Conservation (phyloP, 768 basidiomycete genomes). For the Podaxis carcinomalis region DNA sequence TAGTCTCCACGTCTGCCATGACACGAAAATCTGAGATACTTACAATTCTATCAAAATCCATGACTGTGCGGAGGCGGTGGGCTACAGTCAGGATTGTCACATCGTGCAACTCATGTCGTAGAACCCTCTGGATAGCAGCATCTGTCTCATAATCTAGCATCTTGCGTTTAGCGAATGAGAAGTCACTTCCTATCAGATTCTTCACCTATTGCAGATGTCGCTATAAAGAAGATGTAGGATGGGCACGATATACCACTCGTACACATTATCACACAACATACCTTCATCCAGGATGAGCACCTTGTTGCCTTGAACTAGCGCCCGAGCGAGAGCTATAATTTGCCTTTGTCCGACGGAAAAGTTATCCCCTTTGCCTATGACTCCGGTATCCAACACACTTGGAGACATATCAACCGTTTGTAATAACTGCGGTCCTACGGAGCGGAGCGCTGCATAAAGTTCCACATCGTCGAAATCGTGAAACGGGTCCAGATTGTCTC, state of each 20-base stretch:
- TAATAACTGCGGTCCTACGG: conserved; percentile 37
- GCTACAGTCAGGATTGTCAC: conserved; percentile 66
- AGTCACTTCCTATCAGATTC: not conserved
- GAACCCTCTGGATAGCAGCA: conserved; percentile 63
- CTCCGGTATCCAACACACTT: conserved; percentile 40
- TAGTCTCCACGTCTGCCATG: not conserved
- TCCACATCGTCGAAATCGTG: conserved; percentile 48
- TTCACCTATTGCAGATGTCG: conserved; percentile 47
- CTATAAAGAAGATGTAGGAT: conserved; percentile 15
- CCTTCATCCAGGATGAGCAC: conserved; percentile 64
- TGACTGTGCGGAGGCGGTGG: conserved; percentile 62
- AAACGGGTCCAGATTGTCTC: conserved; percentile 69
- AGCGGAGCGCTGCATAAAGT: conserved; percentile 34
- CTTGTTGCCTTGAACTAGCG: conserved; percentile 53
- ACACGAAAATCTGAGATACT: conserved; percentile 14
- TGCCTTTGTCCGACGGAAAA: conserved; percentile 78
- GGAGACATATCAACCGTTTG: conserved; percentile 42
- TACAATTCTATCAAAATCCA: conserved; percentile 59
- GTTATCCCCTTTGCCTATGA: conserved; percentile 59
- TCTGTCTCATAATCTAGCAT: conserved; percentile 56
- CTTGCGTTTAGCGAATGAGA: not conserved
- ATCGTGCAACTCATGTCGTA: conserved; percentile 60
- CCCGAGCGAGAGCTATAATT: conserved; percentile 61
- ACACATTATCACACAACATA: not conserved
- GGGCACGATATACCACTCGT: not conserved